These are phyloP conservation scores for Alternaria hordeiaustralica DNA, from an alignment of 2,329 filamentous ascomycete genomes.

Conservation along the genomic window DNA sequence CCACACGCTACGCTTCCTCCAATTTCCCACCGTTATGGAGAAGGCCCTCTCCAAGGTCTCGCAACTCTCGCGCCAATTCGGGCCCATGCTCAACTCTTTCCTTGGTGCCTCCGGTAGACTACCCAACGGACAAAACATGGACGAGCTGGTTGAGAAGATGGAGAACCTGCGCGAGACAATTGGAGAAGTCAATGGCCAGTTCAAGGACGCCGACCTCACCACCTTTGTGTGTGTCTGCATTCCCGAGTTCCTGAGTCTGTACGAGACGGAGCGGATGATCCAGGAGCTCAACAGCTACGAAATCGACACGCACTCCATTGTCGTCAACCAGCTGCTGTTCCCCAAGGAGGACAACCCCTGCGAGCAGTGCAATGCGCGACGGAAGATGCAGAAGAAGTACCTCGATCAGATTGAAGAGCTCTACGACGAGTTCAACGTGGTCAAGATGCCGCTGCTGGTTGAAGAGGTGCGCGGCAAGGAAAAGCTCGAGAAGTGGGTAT, in stretches of 20 bases:
- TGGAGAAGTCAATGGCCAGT: constrained; percentile 93
- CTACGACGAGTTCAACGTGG: constrained; percentile 98
- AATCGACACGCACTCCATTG: constrained; percentile 96
- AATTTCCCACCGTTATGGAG: constrained; percentile 97
- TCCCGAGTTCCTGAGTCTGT: constrained; percentile 92
- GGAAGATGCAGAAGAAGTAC: constrained; percentile 99
- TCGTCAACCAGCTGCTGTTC: constrained; percentile 97
- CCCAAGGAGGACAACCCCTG: constrained; percentile 84
- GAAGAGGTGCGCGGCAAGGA: constrained; percentile 97
- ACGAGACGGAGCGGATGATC: constrained; percentile 99
- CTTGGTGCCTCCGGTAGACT: constrained; percentile 78
- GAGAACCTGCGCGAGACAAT: constrained; percentile 93
- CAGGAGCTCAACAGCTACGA: constrained; percentile 92
- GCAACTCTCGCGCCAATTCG: constrained; percentile 91
- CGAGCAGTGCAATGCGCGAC: constrained; percentile 91
- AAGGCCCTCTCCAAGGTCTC: constrained; percentile 98
- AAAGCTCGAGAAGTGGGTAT: constrained; percentile 73
- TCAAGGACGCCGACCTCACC: constrained; percentile 94
- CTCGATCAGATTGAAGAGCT: constrained; percentile 97
- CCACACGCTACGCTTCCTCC: constrained; percentile 96
- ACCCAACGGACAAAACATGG: constrained; percentile 90
- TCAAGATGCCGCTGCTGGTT: constrained; percentile 94
- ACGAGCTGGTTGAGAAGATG: constrained; percentile 93
- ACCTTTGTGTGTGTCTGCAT: constrained; percentile 99
- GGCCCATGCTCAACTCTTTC: constrained; percentile 92